Evolutionary conservation across 2,329 filamentous ascomycete species (phyloP), one percentile per base, ranked within the genome.

Genomic region (Thelonectria discophora): DNA sequence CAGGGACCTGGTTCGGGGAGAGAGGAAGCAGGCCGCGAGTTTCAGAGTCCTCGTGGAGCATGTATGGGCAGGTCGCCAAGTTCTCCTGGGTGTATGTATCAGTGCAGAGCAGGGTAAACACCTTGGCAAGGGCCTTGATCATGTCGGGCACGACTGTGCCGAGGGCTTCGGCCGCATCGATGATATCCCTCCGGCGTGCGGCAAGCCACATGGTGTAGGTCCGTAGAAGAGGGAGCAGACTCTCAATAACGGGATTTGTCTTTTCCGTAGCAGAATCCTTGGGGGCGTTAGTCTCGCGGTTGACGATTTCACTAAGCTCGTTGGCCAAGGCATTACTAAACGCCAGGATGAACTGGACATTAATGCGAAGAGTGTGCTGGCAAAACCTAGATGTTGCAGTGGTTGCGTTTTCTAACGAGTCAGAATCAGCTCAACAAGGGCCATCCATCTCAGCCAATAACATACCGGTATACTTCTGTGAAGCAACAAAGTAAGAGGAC

Each of bases 401-500:
- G 9, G 79, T 82, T 75, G 81, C 83, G 59, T 83, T 78, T 64
- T 82, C 82, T 82, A 62, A 30, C 21, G 2, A 43, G 53, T 65
- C 46, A 60, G 42, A 5, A 43, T 58, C 63, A 46, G 15, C 30
- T n/a, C 30, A 13, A 15, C 2, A 20, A 39, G 5, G 50, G 37
- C n/a, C 53, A 15, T n/a, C 20, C 9, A 8, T 30, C 27, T 30
- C 20, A n/a, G 17, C 3, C 10, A 20, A 21, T 12, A 30, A 76
- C 80, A 62, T 63, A 79, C 78, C 73, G 18, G 69, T 68, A 52
- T 72, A 75, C 37, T 73, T 72, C 27, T 66, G 55, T 12, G 72
- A 71, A 8, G 92, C 90, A 72, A 92, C 84, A 66, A 90, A 86
- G 74, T 95, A 92, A 7, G 94, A 92, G 6, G 92, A 88, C 64